Evolutionary conservation across 495 filamentous ascomycete species (phyloP), one percentile per base, ranked within the genome.

Genomic region (Penicillium tannophilum): DNA sequence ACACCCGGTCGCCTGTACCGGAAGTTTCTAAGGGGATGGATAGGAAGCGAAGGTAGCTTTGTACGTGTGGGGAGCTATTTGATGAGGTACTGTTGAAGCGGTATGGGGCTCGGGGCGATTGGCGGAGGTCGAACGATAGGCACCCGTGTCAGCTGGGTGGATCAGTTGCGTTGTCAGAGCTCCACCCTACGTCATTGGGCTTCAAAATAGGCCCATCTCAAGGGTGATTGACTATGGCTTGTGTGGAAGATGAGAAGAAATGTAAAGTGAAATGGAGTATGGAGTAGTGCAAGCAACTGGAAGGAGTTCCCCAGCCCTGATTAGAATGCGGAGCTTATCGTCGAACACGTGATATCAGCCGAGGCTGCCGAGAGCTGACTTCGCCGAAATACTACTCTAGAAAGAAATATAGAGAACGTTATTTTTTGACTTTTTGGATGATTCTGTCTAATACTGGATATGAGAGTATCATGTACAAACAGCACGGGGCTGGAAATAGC

Each of bases 111-210:
- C 43, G 24, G 42, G 23, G 60, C 36, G 51, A 57, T 50, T 44
- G 26, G 60, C 49, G 41, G 58, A 50, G 54, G 54, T 58, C 39
- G 52, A 55, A 61, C 52, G 60, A 55, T 52, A 52, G 42, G 53
- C 52, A 39, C 28, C 52, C 55, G 61, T 47, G 64, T 70, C 67
- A 65, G 60, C 61, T 67, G 64, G 65, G 67, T 62, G 65, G 65
- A 66, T 70, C 63, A 53, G 58, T 59, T 66, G 58, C 46, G 58
- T 52, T 62, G 52, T 59, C 58, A 47, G 35, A 46, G 41, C 43
- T 57, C 56, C 52, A 61, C 55, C 42, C 57, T 63, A 63, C 53
- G 60, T 70, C 59, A 67, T 64, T 59, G 55, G 55, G 46, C 10
- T 33, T 54, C 56, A 36, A 52, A 24, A 6, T 26, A 17, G 5